Conservation (phyloP, 2,329 filamentous ascomycete species). For the Colletotrichum sp. region DNA sequence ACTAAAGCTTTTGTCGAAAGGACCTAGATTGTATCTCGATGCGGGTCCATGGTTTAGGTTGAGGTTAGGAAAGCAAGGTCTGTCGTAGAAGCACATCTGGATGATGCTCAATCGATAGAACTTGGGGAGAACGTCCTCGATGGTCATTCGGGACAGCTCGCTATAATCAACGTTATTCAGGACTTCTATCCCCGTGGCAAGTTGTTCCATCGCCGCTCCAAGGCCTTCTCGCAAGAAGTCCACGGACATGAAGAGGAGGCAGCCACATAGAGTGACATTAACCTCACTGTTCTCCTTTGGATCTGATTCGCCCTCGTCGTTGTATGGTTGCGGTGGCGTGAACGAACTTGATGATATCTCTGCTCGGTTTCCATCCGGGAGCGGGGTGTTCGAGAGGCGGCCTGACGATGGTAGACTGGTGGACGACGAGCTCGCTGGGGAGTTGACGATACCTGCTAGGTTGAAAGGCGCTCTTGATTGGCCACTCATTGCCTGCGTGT, state of each 20-base stretch:
- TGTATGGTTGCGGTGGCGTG: conserved; percentile 38
- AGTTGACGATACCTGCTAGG: neutral
- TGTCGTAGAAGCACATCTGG: conserved; percentile 10
- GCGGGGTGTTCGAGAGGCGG: neutral
- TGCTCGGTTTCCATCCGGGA: neutral
- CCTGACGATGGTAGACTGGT: neutral
- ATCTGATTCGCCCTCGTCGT: neutral
- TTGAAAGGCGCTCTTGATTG: neutral
- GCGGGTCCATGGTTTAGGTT: neutral
- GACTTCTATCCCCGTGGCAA: conserved; percentile 7
- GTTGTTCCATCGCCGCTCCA: conserved; percentile 3
- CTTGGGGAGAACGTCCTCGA: conserved; percentile 2
- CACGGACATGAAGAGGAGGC: conserved; percentile 57
- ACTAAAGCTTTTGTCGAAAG: conserved; percentile 5
- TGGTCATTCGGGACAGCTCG: neutral
- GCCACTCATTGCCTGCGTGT: neutral
- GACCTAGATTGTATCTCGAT: neutral
- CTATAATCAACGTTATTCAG: conserved; percentile 10
- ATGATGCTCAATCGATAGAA: conserved; percentile 14
- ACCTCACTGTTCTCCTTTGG: neutral
- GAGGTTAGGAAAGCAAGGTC: neutral
- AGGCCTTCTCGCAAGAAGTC: conserved; percentile 48
- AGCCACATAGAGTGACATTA: conserved; percentile 44
- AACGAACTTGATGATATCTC: conserved; percentile 26
- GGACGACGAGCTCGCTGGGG: neutral